These are phyloP conservation scores for Cryptococcus hybrid DNA, from an alignment of 1,284 basidiomycete genomes.

Conservation along the genomic window DNA sequence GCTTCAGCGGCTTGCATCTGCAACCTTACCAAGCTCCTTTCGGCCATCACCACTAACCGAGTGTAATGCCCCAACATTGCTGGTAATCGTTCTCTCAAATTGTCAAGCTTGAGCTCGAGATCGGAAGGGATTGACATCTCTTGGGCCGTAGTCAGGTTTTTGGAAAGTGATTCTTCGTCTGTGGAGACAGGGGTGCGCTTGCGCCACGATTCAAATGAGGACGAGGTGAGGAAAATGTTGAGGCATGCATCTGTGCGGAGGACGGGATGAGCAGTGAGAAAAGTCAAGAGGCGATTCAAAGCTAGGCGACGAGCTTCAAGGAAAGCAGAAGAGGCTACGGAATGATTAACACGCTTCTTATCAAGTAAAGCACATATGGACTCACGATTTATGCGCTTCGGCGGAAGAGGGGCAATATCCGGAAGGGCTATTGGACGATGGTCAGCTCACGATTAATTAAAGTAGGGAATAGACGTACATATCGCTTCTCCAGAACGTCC, in stretches of 20 bases:
- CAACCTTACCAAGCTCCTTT: slow-evolving; percentile 78
- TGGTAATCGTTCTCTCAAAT: slow-evolving; percentile 67
- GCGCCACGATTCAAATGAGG: slow-evolving; percentile 80
- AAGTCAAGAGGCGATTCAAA: slow-evolving; percentile 74
- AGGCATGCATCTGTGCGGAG: slow-evolving; percentile 82
- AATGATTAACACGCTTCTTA: not conserved
- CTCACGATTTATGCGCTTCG: slow-evolving; percentile 84
- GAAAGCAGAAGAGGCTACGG: slow-evolving; percentile 75
- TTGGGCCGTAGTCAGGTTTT: slow-evolving; percentile 74
- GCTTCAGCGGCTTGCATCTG: slow-evolving; percentile 84
- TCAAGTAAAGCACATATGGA: slow-evolving; percentile 19
- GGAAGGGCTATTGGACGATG: slow-evolving; percentile 71
- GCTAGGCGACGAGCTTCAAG: slow-evolving; percentile 86
- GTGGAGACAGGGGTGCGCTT: slow-evolving; percentile 61
- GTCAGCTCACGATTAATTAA: not conserved
- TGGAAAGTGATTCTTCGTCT: slow-evolving; percentile 81
- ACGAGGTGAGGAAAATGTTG: slow-evolving; percentile 73
- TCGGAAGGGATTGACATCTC: slow-evolving; percentile 91
- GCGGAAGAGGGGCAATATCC: slow-evolving; percentile 82
- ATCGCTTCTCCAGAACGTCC: slow-evolving; percentile 65
- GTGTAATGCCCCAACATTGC: slow-evolving; percentile 76
- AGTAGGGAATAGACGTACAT: slow-evolving; percentile 31
- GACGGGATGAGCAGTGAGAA: slow-evolving; percentile 82
- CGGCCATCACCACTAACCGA: slow-evolving; percentile 80
- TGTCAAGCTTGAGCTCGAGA: slow-evolving; percentile 78